Conservation (phyloP, 768 basidiomycete genomes). For the Bullera alba region DNA sequence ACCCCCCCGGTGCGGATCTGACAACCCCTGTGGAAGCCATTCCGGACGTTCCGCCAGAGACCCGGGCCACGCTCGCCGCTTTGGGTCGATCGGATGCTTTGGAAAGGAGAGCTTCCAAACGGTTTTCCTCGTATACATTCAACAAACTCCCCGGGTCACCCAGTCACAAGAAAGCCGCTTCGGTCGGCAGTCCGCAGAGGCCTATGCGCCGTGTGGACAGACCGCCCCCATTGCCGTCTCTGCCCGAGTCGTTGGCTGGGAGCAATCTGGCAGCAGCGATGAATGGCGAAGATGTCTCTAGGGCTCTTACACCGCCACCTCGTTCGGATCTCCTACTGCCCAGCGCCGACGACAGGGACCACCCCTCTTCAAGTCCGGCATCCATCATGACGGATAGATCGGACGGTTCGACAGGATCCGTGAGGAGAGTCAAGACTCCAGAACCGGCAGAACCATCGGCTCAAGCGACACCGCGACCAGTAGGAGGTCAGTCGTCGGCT, state of each 20-base stretch:
- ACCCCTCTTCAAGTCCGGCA: not conserved
- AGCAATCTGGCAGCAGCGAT: not conserved
- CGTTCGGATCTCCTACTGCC: not conserved
- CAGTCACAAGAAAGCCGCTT: slow-evolving; percentile 10
- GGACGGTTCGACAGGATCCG: slow-evolving; percentile 1
- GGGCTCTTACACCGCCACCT: not conserved
- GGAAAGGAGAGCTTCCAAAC: slow-evolving; percentile 86
- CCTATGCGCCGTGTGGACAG: slow-evolving; percentile 31
- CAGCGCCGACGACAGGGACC: not conserved
- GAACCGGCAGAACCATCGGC: slow-evolving; percentile 14
- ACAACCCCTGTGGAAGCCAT: slow-evolving; percentile 5
- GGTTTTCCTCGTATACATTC: slow-evolving; percentile 90
- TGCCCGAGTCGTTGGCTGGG: slow-evolving; percentile 23
- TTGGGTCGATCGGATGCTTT: slow-evolving; percentile 78
- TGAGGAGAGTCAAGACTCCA: slow-evolving; percentile 18
- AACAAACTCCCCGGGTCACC: slow-evolving; percentile 63
- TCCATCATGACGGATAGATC: not conserved
- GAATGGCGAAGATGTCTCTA: not conserved
- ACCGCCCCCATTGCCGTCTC: slow-evolving; percentile 32
- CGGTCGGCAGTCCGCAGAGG: slow-evolving; percentile 24
- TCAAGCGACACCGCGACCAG: slow-evolving; percentile 2
- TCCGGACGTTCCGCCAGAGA: slow-evolving; percentile 27
- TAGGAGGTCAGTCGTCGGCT: slow-evolving; percentile 2
- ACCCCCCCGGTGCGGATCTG: not conserved
- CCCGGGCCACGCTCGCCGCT: slow-evolving; percentile 66